Base-by-base conservation (phyloP, 139 green algal genomes). In the Edaphochlamys debaryana region DNA sequence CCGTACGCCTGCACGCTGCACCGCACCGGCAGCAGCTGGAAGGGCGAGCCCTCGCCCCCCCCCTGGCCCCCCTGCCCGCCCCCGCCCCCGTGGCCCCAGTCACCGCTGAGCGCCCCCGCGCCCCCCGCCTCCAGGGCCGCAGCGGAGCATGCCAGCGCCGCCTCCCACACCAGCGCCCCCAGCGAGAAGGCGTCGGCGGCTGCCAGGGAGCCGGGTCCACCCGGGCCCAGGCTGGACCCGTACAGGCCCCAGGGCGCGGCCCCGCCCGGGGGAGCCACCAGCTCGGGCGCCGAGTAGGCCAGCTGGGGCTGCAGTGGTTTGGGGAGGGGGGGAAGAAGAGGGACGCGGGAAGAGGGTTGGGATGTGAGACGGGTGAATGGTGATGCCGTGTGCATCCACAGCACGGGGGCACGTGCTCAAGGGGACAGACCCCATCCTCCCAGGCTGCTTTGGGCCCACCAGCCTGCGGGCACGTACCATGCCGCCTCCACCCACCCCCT, bases 151-250 rank as follows among this genome's bases (percentile, higher is more conserved):
- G 19, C 37, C 62, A 93, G 77, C n/a, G n/a, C n/a, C n/a, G n/a
- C n/a, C 76, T 95, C 88, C 73, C 94, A 96, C 2, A 81, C 56
- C 2, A 98, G n/a, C 8, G 86, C 71, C 54, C 82, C 95, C 27
- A 98, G 86, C 34, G 88, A 94, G 80, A 98, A 98, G 29, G 95
- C 82, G 81, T 98, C 95, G 23, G 89, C 89, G 7, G 90, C 87
- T 22, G 91, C 68, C 27, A 73, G 79, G 69, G 89, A 52, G 30
- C n/a, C 25, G 42, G n/a, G 11, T 6, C 32, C 32, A 62, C 34
- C 30, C 45, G 30, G 3, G 38, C 23, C 27, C 40, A 4, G 27
- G 67, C 27, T 9, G 40, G 67, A 25, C 11, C 40, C 67, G 20
- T 25, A 50, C 19, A 2, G 66, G 23, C 34, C 75, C 70, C 32